Evolutionary conservation across 75 land plant species (phyloP).

Genomic region (Pseudotsuga menziesii): DNA sequence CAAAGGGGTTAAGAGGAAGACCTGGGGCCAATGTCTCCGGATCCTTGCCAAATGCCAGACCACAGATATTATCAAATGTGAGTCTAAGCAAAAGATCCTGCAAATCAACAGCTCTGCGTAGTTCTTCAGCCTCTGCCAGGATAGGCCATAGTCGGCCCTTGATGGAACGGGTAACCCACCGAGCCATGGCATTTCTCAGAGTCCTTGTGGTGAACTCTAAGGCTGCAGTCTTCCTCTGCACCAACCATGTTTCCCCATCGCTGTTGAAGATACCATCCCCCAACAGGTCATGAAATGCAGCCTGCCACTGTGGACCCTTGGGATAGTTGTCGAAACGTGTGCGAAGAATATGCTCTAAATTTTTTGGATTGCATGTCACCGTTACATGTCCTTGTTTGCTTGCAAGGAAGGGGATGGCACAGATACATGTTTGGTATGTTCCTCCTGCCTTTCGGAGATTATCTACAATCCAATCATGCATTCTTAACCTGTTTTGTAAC

Average conservation of each 20-base stretch:
- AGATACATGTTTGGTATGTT: constrained; percentile 66
- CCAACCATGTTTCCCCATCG: constrained; percentile 68
- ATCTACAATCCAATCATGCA: constrained; percentile 77
- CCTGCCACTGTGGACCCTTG: constrained; percentile 54
- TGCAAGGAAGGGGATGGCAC: constrained; percentile 40
- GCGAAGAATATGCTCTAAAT: constrained; percentile 61
- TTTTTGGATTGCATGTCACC: constrained; percentile 57
- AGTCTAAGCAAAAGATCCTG: constrained; percentile 33
- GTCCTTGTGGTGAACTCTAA: constrained; percentile 76
- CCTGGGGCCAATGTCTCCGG: constrained; percentile 2
- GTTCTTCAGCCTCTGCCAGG: constrained; percentile 22
- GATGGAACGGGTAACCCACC: constrained; percentile 51
- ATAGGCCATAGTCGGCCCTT: constrained; percentile 46
- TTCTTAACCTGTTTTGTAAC: constrained; percentile 35
- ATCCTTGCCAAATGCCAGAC: constrained; percentile 27
- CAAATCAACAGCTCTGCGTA: constrained; percentile 37
- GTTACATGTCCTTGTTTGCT: constrained; percentile 46
- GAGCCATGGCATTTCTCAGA: constrained; percentile 58
- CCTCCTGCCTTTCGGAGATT: constrained; percentile 55
- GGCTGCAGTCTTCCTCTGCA: constrained; percentile 79
- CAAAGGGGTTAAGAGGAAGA: constrained; percentile 2
- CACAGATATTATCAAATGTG: constrained; percentile 31
- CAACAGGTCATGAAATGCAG: constrained; percentile 57
- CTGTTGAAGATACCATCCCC: constrained; percentile 83
- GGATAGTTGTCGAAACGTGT: constrained; percentile 63